Conservation (phyloP, 306 rosid genomes). For the Cyclanthera cordifolia region DNA sequence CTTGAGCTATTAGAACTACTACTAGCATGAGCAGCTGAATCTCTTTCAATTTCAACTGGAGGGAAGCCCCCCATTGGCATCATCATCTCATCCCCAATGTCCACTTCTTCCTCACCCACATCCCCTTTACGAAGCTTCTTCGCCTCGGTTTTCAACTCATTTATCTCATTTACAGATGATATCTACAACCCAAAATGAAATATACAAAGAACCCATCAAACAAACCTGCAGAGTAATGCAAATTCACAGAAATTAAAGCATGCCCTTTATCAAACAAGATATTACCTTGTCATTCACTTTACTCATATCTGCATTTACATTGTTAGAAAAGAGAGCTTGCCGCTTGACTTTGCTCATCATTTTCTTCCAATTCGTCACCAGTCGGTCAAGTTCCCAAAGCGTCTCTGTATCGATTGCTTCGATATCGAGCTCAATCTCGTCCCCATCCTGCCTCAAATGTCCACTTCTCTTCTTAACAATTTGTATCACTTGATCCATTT, state of each 20-base stretch:
- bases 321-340: slow-evolving; percentile 52
- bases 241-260: background rate
- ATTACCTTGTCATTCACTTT: slow-evolving; percentile 54
- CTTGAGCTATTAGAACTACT: slow-evolving; percentile 69
- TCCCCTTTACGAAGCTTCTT: slow-evolving; percentile 72
- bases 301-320: slow-evolving; percentile 18
- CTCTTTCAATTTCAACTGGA: slow-evolving; percentile 89
- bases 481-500: slow-evolving; percentile 93
- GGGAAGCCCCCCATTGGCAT: slow-evolving; percentile 73
- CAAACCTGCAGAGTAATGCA: background rate
- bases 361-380: slow-evolving; percentile 85
- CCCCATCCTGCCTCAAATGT: slow-evolving; percentile 88
- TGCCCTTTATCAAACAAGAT: background rate
- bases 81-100: slow-evolving; percentile 85
- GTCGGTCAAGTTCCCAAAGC: slow-evolving; percentile 93
- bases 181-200: slow-evolving; percentile 23
- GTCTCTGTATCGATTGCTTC: slow-evolving; percentile 90
- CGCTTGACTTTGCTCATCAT: slow-evolving; percentile 88
- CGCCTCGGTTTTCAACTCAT: slow-evolving; percentile 30
- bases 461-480: slow-evolving; percentile 82
- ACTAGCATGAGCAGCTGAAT: slow-evolving; percentile 52
- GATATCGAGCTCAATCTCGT: slow-evolving; percentile 92
- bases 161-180: slow-evolving; percentile 29
- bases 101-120: slow-evolving; percentile 81
- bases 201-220: background rate